These are phyloP conservation scores for Schizochytrium sp. DNA, from an alignment of 108 stramenopile species.

Conservation along the genomic window DNA sequence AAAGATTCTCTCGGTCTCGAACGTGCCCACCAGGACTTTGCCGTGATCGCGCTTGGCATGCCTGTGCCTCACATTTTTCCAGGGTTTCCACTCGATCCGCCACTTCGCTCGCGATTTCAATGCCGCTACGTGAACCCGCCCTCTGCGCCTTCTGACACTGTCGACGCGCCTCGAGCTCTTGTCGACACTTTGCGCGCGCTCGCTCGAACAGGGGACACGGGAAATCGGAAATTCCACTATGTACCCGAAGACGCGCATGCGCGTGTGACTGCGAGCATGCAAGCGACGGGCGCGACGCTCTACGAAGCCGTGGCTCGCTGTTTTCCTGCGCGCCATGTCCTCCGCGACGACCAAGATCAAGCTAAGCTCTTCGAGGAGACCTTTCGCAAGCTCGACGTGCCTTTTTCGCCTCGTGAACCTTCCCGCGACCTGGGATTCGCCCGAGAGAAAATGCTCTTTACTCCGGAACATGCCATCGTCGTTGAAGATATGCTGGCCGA, in stretches of 20 bases:
- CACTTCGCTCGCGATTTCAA: slow-evolving; percentile 23
- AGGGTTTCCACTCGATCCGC: slow-evolving; percentile 33
- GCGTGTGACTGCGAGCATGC: background rate
- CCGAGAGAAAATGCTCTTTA: background rate
- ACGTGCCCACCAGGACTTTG: slow-evolving; percentile 36
- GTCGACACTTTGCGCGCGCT: background rate
- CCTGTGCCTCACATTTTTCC: slow-evolving; percentile 44
- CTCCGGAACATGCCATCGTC: background rate
- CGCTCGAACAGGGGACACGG: background rate
- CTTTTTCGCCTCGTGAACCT: too few relatives aligned
- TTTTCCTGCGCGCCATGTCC: background rate
- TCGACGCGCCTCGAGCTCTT: background rate
- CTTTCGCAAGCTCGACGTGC: background rate
- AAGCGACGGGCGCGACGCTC: background rate
- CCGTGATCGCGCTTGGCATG: slow-evolving; percentile 59
- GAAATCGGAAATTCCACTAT: background rate
- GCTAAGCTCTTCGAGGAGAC: background rate
- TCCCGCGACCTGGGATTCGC: too few relatives aligned
- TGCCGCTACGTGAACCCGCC: background rate
- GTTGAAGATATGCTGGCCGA: background rate
- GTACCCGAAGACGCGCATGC: background rate
- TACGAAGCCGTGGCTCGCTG: background rate
- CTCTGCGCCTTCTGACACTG: background rate
- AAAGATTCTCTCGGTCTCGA: background rate
- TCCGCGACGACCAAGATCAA: background rate